phyloP scores from a whole-genome alignment of 257 asterid species.

The Salvia hispanica region DNA sequence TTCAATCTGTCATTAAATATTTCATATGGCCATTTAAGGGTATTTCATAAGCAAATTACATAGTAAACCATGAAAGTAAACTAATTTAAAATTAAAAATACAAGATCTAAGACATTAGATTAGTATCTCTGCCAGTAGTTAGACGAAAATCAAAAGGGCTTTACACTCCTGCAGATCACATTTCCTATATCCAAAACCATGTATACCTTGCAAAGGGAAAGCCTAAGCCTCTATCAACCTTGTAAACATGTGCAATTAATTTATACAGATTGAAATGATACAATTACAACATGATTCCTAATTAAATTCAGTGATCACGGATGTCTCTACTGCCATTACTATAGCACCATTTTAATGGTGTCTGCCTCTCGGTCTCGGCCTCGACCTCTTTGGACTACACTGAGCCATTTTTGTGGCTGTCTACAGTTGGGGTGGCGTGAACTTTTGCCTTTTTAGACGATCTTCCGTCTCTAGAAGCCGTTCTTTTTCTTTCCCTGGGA shows the following conservation, averaged over 20 bases:
- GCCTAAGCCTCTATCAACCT: background rate
- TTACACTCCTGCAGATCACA: background rate
- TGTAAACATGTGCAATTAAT: slow-evolving; percentile 1
- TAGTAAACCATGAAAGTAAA: too few relatives aligned
- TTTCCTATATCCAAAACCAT: slow-evolving; percentile 4
- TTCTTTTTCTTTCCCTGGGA: slow-evolving; percentile 48
- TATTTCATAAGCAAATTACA: too few relatives aligned
- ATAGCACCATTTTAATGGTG: slow-evolving; percentile 34
- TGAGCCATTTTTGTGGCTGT: slow-evolving; percentile 35
- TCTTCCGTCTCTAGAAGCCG: slow-evolving; percentile 42
- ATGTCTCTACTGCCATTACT: slow-evolving; percentile 21
- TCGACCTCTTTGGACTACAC: slow-evolving; percentile 43
- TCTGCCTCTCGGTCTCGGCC: slow-evolving; percentile 48
- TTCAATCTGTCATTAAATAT: too few relatives aligned
- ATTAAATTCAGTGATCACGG: background rate
- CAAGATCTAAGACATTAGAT: too few relatives aligned
- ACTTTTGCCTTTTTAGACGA: slow-evolving; percentile 44
- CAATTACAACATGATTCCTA: background rate
- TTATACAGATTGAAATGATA: background rate
- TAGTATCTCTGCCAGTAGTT: too few relatives aligned
- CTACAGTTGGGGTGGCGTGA: slow-evolving; percentile 2
- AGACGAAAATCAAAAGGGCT: too few relatives aligned
- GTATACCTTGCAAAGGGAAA: background rate
- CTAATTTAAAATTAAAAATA: too few relatives aligned
- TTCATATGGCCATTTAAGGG: too few relatives aligned